Evolutionary conservation across 805 yeast genomes (phyloP), one percentile per base, ranked within the genome.

Genomic region (Candida yuanshanica): DNA sequence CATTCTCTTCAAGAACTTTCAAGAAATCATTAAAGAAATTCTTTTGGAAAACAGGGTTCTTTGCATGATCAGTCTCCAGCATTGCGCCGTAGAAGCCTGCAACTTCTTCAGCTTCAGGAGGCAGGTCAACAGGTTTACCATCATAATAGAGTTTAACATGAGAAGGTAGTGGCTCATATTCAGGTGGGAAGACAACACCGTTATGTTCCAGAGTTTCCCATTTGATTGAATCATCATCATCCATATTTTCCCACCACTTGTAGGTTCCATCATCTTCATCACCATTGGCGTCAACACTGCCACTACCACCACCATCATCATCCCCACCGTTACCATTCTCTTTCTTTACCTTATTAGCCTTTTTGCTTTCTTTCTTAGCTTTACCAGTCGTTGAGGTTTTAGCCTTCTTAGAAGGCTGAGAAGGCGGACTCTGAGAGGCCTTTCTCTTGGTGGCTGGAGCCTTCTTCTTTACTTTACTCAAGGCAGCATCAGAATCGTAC

Each of bases 141-240:
- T 83, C 83, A 55, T 91, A 90, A 44, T 76, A 72, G 39, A 91
- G 52, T 56, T 83, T 86, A 31, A 90, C 84, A 53, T 77, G 73
- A 5, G 75, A 65, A 0, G 98, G 98, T 34, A 91, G 65, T 4
- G 93, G 89, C 56, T 83, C 90, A 60, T 91, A 91, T 3, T 78
- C 83, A 0, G 98, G 97, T 2, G 99, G 97, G 55, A 91, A 91
- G 24, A 90, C 65, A 11, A 91, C 96, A 53, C 99, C 99, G 49
- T 75, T 80, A 59, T 91, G 99, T 47, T 77, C 87, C 39, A 91
- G 66, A 1, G 89, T 75, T 20, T 78, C 81, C 99, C 99, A 91
- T 57, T 88, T 87, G 41, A 81, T 70, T 33, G 81, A 76, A 24
- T 83, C 91, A 55, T 85, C 84, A 24, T 79, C 83, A 26, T 65